These are phyloP conservation scores for Hymenotorrendiella dingleyae DNA, from an alignment of 2,329 filamentous ascomycete species.

Conservation along the genomic window DNA sequence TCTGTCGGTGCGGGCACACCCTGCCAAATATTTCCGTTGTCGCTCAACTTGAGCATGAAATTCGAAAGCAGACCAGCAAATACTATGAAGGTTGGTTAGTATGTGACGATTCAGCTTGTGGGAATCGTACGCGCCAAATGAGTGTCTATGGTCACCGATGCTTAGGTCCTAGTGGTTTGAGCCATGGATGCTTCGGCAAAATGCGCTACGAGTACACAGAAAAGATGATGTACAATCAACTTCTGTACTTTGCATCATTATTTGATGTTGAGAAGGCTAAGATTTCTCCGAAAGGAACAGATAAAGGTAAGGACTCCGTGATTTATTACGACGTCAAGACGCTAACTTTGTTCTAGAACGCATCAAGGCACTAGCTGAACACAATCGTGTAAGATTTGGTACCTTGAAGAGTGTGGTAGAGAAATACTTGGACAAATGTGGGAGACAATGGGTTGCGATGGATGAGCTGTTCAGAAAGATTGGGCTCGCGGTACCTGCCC, in stretches of 20 bases:
- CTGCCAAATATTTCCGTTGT: constrained; percentile 69
- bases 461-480: constrained; percentile 73
- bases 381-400: constrained; percentile 74
- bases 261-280: constrained; percentile 87
- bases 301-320: constrained; percentile 32
- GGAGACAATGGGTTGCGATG: constrained; percentile 90
- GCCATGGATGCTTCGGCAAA: constrained; percentile 73
- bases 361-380: constrained; percentile 66
- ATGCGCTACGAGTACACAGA: constrained; percentile 88
- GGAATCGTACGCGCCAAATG: constrained; percentile 82
- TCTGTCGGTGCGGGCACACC: constrained; percentile 64
- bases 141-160: constrained; percentile 88
- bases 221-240: constrained; percentile 89
- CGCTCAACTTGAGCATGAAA: constrained; percentile 79
- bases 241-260: constrained; percentile 77
- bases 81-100: constrained; percentile 93
- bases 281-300: constrained; percentile 41
- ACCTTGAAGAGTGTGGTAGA: constrained; percentile 74
- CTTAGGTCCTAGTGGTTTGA: constrained; percentile 79
- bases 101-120: constrained; percentile 85
- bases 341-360: constrained; percentile 32
- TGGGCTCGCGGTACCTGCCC: constrained; percentile 30
- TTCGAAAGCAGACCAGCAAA: constrained; percentile 68
- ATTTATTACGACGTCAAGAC: neutral
- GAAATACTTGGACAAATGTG: constrained; percentile 81